Evolutionary conservation across 371 early-diverging fungal species (phyloP), one percentile per base, ranked within the genome.

Genomic region (Mortierella sp.): DNA sequence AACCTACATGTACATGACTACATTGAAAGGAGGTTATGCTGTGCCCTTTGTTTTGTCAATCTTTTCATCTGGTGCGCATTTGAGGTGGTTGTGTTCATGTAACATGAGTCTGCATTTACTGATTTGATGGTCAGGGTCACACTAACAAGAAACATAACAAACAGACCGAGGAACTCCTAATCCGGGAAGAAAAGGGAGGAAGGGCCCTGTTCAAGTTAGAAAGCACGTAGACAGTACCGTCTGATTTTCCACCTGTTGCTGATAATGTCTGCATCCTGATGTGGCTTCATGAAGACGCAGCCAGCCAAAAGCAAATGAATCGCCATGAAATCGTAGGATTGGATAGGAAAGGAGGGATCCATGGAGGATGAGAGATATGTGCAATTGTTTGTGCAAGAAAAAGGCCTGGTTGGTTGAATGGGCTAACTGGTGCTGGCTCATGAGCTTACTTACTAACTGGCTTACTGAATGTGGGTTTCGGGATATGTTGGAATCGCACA

Each of bases 301-400:
- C 68, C 38, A 65, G 55, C 57, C 73, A 63, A 31, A 65, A 26
- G 28, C 75, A 45, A 63, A 74, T 74, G 57, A 63, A 48, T 74
- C 75, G 48, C 44, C 75, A 75, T 75, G 75, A 63, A 47, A 28
- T 31, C 31, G 26, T 34, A 47, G 75, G 58, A 48, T 75, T 50
- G 75, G 75, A 75, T 48, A 63, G 38, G 75, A 65, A 75, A 50
- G 34, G 19, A 42, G 4, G 74, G 14, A 6, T 28, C 26, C 13
- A 8, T 34, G 24, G 34, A 34, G 34, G 24, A 9, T 60, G 60
- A 38, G 13, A 57, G 13, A 8, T 3, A 26, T 50, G 72, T 72
- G 48, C n/a, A 47, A 47, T 11, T 31, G 5, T 28, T 38, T 31
- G 31, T 28, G 31, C 55, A 38, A 5, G 42, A 38, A 55, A 28